Conservation (phyloP, 164 flowering plant genomes). For the Vitis labrusca region DNA sequence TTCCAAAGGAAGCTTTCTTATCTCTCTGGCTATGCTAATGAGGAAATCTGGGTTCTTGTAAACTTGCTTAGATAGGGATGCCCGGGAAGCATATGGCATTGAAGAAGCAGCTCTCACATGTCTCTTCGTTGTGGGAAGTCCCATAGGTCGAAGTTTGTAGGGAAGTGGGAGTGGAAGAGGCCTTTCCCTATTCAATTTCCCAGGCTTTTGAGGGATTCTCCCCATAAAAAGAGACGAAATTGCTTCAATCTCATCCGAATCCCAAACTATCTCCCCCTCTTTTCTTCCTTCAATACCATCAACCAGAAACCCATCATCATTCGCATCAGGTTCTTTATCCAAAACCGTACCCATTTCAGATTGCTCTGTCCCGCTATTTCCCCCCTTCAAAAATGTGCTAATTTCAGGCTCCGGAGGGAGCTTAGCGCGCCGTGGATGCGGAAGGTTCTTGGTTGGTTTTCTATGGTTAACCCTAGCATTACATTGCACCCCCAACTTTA, state of each 20-base stretch:
- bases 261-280: conserved; percentile 47
- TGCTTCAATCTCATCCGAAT: conserved; percentile 70
- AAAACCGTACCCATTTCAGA: neutral
- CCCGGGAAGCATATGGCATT: conserved; percentile 22
- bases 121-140: conserved; percentile 66
- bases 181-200: conserved; percentile 59
- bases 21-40: conserved; percentile 64
- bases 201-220: conserved; percentile 85
- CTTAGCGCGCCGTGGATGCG: conserved; percentile 42
- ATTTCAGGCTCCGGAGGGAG: conserved; percentile 32
- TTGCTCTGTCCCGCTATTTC: neutral
- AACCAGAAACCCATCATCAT: conserved; percentile 6
- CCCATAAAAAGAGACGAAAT: conserved; percentile 85
- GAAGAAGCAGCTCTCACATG: conserved; percentile 32
- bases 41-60: conserved; percentile 76
- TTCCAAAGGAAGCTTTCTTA: conserved; percentile 55
- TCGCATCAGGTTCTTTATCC: neutral
- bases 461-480: conserved; percentile 11
- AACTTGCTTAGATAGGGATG: conserved; percentile 37
- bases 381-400: conserved; percentile 24
- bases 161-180: conserved; percentile 86
- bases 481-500: neutral
- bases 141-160: conserved; percentile 66
- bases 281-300: conserved; percentile 9
- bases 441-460: conserved; percentile 42